Percentiles rank a stretch among this genome's conserved stretches.
Conservation (phyloP, 768 basidiomycete species). For the Russula olivacea region DNA sequence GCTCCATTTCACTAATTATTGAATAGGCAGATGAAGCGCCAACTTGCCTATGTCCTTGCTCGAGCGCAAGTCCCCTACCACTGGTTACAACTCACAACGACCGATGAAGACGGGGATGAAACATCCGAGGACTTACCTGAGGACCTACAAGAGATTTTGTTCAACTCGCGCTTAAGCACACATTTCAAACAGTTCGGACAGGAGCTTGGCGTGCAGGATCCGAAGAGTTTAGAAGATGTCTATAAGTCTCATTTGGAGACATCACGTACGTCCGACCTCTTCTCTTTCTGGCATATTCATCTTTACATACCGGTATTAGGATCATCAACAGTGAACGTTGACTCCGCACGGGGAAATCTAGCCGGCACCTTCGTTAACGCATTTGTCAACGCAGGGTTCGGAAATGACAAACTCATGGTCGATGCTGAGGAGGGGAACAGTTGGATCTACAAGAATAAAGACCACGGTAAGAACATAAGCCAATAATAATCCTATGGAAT, state of each 20-base stretch:
- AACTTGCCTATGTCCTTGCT: slow-evolving; percentile 90
- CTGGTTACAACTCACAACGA: slow-evolving; percentile 65
- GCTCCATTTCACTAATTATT: neutral
- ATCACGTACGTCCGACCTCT: slow-evolving; percentile 49
- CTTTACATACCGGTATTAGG: slow-evolving; percentile 36
- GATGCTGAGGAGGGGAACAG: slow-evolving; percentile 93
- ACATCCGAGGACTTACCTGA: slow-evolving; percentile 61
- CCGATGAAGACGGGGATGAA: slow-evolving; percentile 48
- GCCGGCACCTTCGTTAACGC: slow-evolving; percentile 98
- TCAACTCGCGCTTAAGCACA: slow-evolving; percentile 75
- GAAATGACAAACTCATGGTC: slow-evolving; percentile 98
- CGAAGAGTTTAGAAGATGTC: slow-evolving; percentile 92
- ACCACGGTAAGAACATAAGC: slow-evolving; percentile 59
- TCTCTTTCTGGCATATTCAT: neutral
- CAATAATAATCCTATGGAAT: neutral
- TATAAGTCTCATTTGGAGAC: slow-evolving; percentile 96
- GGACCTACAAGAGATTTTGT: slow-evolving; percentile 79
- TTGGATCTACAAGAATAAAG: slow-evolving; percentile 99
- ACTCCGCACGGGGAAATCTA: slow-evolving; percentile 90
- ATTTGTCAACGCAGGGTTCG: slow-evolving; percentile 97
- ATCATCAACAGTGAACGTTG: slow-evolving; percentile 67
- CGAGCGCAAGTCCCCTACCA: slow-evolving; percentile 87
- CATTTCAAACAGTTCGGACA: slow-evolving; percentile 91
- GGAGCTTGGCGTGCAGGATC: slow-evolving; percentile 83
- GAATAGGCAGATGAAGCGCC: slow-evolving; percentile 80